These are phyloP conservation scores for Phytophthora fragariaefolia DNA, from an alignment of 352 stramenopile species.

Conservation along the genomic window DNA sequence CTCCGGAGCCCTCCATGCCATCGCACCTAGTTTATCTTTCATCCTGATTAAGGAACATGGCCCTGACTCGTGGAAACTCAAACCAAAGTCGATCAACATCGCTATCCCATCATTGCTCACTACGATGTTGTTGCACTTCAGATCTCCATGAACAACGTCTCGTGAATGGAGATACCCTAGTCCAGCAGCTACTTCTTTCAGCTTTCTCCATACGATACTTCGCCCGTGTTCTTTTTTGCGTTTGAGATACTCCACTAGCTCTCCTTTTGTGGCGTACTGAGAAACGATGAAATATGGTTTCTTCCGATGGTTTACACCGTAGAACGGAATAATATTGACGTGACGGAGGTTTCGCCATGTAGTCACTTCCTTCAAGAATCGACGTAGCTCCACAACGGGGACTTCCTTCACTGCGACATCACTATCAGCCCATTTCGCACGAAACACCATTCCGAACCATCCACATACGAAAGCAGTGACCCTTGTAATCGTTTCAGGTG, in stretches of 20 bases:
- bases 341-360: slow-evolving; percentile 20
- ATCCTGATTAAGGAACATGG: too few species aligned
- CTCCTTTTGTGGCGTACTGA: slow-evolving; percentile 19
- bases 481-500: slow-evolving; percentile 3
- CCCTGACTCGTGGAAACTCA: too few species aligned
- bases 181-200: too few species aligned
- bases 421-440: slow-evolving; percentile 13
- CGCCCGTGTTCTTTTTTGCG: too few species aligned
- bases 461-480: not conserved
- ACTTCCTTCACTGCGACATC: slow-evolving; percentile 29
- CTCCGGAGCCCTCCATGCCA: too few species aligned
- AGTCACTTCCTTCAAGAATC: slow-evolving; percentile 26
- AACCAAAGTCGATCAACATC: too few species aligned
- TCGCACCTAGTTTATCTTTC: too few species aligned
- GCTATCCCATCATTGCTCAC: too few species aligned
- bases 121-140: too few species aligned
- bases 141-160: too few species aligned
- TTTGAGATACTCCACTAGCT: slow-evolving; percentile 16
- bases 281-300: slow-evolving; percentile 30
- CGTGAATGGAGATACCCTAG: too few species aligned
- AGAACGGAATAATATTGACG: slow-evolving; percentile 27
- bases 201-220: too few species aligned
- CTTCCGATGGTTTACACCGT: slow-evolving; percentile 24
- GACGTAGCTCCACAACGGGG: slow-evolving; percentile 4
- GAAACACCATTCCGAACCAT: slow-evolving; percentile 23